Conservation (phyloP, 2,329 filamentous ascomycete genomes). For the Alternaria sp. region DNA sequence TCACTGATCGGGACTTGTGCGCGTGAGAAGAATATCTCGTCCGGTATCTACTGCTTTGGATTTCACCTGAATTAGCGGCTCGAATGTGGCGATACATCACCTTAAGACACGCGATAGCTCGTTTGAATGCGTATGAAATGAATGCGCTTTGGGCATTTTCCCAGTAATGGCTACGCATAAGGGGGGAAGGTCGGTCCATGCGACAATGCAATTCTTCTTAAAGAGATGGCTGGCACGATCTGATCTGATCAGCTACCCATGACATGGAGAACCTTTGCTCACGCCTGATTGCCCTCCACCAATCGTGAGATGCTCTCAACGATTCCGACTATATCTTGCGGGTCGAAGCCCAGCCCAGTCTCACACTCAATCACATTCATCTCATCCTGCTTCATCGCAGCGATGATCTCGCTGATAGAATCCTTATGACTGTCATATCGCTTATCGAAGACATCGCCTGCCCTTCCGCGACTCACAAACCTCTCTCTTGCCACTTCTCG, state of each 20-base stretch:
- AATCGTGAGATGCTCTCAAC: neutral
- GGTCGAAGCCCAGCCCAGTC: neutral
- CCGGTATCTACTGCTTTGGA: constrained; percentile 61
- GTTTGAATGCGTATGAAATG: neutral
- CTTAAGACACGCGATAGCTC: neutral
- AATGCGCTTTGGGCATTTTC: neutral
- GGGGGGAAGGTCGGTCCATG: neutral
- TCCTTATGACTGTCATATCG: constrained; percentile 7
- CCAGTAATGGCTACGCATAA: neutral
- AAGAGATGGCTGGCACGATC: neutral
- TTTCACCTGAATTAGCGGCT: constrained; percentile 58
- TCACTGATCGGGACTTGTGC: constrained; percentile 51
- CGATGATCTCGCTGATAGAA: constrained; percentile 2
- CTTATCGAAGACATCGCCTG: constrained; percentile 16
- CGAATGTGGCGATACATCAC: constrained; percentile 58
- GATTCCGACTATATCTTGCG: neutral
- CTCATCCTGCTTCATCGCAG: constrained; percentile 11
- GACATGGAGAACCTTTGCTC: neutral
- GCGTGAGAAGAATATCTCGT: constrained; percentile 55
- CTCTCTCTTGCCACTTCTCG: neutral
- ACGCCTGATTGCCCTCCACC: neutral
- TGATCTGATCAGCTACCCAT: neutral
- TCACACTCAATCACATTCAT: neutral
- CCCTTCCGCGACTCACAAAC: constrained; percentile 10
- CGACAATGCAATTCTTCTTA: neutral